phyloP scores from a whole-genome alignment of 345 rosid genomes.

The Cochlearia excelsa region DNA sequence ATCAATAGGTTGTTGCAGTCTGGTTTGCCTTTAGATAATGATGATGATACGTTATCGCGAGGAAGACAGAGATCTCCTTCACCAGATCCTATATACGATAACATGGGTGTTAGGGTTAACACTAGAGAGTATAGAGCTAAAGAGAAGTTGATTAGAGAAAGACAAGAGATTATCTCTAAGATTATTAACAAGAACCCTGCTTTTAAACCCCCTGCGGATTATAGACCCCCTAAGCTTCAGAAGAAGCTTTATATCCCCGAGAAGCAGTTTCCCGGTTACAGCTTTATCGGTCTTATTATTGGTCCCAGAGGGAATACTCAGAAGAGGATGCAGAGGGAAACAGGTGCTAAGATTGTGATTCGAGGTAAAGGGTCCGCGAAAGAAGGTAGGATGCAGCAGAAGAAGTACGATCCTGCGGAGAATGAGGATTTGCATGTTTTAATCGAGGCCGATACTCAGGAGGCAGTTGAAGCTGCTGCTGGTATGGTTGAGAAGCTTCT shows the following conservation, averaged over 20 bases:
- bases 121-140: constrained; percentile 86
- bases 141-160: constrained; percentile 81
- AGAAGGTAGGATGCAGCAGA: constrained; percentile 92
- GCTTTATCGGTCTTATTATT: constrained; percentile 86
- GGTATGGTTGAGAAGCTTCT: constrained; percentile 95
- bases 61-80: constrained; percentile 83
- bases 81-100: constrained; percentile 91
- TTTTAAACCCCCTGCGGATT: constrained; percentile 95
- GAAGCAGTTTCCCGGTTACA: constrained; percentile 93
- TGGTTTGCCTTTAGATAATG: constrained; percentile 80
- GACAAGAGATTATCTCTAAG: constrained; percentile 89
- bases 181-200: constrained; percentile 88
- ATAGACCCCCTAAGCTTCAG: constrained; percentile 90
- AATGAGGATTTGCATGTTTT: constrained; percentile 98
- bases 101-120: constrained; percentile 85
- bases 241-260: constrained; percentile 94
- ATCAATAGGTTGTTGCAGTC: constrained; percentile 79
- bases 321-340: constrained; percentile 98
- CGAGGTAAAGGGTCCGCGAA: constrained; percentile 93
- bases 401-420: constrained; percentile 87
- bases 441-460: constrained; percentile 96
- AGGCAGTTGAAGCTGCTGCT: constrained; percentile 87
- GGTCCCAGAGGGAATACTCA: constrained; percentile 97
- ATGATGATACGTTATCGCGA: constrained; percentile 28
- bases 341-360: constrained; percentile 93